A percentile compares a stretch with the other conserved stretches of the same genome.
These are phyloP conservation scores for Salisapilia sapeloensis DNA, from an alignment of 352 stramenopile genomes.

Conservation along the genomic window DNA sequence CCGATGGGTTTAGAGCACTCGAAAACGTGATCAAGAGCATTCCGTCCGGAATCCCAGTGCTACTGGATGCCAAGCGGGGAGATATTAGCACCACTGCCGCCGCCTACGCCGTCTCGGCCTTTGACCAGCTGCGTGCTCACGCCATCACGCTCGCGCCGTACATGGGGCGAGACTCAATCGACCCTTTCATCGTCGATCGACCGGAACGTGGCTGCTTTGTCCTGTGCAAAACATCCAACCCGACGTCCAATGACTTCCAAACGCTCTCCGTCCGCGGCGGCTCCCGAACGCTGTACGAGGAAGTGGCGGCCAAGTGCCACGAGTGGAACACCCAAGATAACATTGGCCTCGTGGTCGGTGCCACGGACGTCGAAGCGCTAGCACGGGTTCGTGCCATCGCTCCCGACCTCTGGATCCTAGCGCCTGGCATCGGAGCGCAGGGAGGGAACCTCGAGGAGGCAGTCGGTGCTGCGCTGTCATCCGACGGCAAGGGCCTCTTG, in stretches of 20 bases:
- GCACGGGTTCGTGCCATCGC: constrained; percentile 64
- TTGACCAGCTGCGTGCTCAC: constrained; percentile 86
- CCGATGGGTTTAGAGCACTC: constrained; percentile 81
- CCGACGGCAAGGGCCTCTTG: constrained; percentile 86
- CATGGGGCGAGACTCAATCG: constrained; percentile 97
- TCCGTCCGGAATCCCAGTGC: constrained; percentile 85
- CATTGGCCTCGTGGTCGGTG: constrained; percentile 94
- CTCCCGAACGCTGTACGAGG: constrained; percentile 59
- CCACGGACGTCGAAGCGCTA: constrained; percentile 90
- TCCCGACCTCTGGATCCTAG: constrained; percentile 93
- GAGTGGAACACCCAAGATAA: constrained; percentile 85
- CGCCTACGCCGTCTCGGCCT: constrained; percentile 91
- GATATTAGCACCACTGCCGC: constrained; percentile 97
- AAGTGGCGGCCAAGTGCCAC: constrained; percentile 82
- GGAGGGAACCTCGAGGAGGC: constrained; percentile 84
- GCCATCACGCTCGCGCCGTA: constrained; percentile 95
- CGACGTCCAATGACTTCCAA: constrained; percentile 93
- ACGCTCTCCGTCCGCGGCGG: constrained; percentile 35
- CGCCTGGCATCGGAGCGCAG: constrained; percentile 92
- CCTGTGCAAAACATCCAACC: constrained; percentile 99
- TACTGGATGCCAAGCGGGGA: constrained; percentile 97
- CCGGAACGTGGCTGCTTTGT: constrained; percentile 90
- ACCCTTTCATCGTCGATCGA: constrained; percentile 87
- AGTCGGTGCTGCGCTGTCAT: constrained; percentile 53
- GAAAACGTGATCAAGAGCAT: constrained; percentile 81